Evolutionary conservation across 2,329 filamentous ascomycete genomes (phyloP).

Genomic region (Rhynchosporium agropyri): DNA sequence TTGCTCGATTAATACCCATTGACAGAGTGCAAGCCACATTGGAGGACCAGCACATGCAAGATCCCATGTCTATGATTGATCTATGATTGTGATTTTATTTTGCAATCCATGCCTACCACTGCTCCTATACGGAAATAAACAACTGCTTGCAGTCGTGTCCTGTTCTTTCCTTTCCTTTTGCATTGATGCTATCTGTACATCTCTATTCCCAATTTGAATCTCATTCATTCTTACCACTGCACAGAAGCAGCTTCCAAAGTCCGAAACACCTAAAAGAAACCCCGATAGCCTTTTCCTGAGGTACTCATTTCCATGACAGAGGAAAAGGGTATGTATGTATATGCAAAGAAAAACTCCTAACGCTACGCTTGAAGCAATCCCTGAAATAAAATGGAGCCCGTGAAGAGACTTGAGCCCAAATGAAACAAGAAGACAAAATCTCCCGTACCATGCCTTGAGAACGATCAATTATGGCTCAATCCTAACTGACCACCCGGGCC

Average conservation of each 20-base stretch:
- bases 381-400: slow-evolving; percentile 2
- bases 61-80: background rate
- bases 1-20: too few relatives aligned
- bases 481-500: slow-evolving; percentile 37
- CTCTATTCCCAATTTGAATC: background rate
- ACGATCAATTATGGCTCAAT: slow-evolving; percentile 22
- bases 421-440: slow-evolving; percentile 8
- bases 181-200: background rate
- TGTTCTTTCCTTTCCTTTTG: background rate
- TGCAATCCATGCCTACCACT: background rate
- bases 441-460: background rate
- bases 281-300: background rate
- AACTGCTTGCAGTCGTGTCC: background rate
- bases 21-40: too few relatives aligned
- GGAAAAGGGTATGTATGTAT: slow-evolving; percentile 20
- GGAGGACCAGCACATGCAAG: background rate
- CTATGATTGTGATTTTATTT: background rate
- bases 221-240: background rate
- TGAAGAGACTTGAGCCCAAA: background rate
- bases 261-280: background rate
- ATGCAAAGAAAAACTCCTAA: slow-evolving; percentile 23
- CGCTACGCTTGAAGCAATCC: slow-evolving; percentile 21
- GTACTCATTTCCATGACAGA: slow-evolving; percentile 10
- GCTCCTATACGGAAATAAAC: background rate
- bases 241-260: background rate